A percentile compares a stretch with the other conserved stretches of the same genome.
These are phyloP conservation scores for Aspergillus spinulosporus DNA, from an alignment of 2,329 filamentous ascomycete genomes.

Conservation along the genomic window DNA sequence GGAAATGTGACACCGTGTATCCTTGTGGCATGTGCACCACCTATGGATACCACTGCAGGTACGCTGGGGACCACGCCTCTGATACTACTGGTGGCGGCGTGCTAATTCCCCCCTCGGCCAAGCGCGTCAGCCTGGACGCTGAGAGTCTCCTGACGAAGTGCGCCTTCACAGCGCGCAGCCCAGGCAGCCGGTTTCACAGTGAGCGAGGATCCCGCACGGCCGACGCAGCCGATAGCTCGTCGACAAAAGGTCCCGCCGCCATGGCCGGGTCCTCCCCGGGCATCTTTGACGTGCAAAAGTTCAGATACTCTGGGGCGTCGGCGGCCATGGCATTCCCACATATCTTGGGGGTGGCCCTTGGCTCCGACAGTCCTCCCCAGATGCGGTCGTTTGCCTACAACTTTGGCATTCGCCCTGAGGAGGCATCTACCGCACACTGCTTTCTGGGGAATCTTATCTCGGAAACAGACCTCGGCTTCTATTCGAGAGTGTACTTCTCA, in stretches of 20 bases:
- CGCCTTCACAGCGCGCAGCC: too few relatives aligned
- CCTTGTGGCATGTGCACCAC: conserved; percentile 34
- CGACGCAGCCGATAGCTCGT: neutral
- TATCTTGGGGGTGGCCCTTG: conserved; percentile 30
- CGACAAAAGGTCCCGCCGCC: conserved; percentile 19
- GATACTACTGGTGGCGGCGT: neutral
- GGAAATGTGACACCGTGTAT: conserved; percentile 25
- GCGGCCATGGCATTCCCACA: conserved; percentile 35
- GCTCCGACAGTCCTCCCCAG: conserved; percentile 29
- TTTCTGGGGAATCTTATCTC: conserved; percentile 29
- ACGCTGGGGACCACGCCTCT: conserved; percentile 19
- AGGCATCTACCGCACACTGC: conserved; percentile 27
- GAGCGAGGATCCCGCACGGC: conserved; percentile 2
- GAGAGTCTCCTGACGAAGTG: too few relatives aligned
- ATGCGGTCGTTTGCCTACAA: conserved; percentile 32
- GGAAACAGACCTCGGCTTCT: conserved; percentile 26
- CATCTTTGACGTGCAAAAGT: conserved; percentile 32
- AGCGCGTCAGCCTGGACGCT: conserved; percentile 12
- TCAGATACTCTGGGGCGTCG: conserved; percentile 30
- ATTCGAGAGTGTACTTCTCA: conserved; percentile 27
- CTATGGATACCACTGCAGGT: conserved; percentile 31
- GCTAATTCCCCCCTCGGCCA: conserved; percentile 10
- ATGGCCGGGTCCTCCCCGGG: conserved; percentile 19
- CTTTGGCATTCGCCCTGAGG: conserved; percentile 34
- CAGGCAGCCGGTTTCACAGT: neutral